These are phyloP conservation scores for Saturnispora sekii DNA, from an alignment of 805 yeast genomes.

Conservation along the genomic window DNA sequence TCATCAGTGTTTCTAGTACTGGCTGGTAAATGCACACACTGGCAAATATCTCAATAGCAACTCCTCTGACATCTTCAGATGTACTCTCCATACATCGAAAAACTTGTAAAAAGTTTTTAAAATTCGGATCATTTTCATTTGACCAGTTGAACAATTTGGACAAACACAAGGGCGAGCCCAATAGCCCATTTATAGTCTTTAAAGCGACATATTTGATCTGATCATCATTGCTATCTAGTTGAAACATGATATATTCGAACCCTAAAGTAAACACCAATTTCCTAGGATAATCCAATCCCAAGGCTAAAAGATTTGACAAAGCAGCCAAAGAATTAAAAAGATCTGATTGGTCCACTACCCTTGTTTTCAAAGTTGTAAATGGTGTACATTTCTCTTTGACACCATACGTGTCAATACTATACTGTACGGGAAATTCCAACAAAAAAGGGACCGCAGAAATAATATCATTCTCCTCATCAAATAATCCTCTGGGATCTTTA, in stretches of 20 bases:
- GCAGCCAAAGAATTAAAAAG: slow-evolving; percentile 38
- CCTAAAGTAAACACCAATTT: slow-evolving; percentile 27
- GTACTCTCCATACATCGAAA: slow-evolving; percentile 32
- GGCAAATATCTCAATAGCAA: slow-evolving; percentile 26
- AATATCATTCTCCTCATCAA: slow-evolving; percentile 31
- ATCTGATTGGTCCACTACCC: slow-evolving; percentile 27
- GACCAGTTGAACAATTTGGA: slow-evolving; percentile 52
- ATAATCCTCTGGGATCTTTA: slow-evolving; percentile 30
- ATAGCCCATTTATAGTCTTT: slow-evolving; percentile 40
- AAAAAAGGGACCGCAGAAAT: slow-evolving; percentile 39
- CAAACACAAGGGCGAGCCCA: slow-evolving; percentile 29
- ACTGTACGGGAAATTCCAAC: slow-evolving; percentile 37
- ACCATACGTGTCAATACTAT: slow-evolving; percentile 19
- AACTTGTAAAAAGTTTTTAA: slow-evolving; percentile 32
- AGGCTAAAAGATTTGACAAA: slow-evolving; percentile 40
- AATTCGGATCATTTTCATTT: slow-evolving; percentile 25
- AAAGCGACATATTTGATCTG: slow-evolving; percentile 37
- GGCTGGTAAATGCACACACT: slow-evolving; percentile 22
- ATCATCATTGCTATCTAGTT: slow-evolving; percentile 28
- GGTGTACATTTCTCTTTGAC: slow-evolving; percentile 14
- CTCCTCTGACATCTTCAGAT: slow-evolving; percentile 32
- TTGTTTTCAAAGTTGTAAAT: slow-evolving; percentile 17
- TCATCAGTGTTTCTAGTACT: slow-evolving; percentile 15
- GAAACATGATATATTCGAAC: slow-evolving; percentile 29
- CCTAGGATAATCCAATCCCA: slow-evolving; percentile 26